A percentile compares a stretch with the other conserved stretches of the same genome.
Conservation (phyloP, 768 basidiomycete species). For the Russula earlei region DNA sequence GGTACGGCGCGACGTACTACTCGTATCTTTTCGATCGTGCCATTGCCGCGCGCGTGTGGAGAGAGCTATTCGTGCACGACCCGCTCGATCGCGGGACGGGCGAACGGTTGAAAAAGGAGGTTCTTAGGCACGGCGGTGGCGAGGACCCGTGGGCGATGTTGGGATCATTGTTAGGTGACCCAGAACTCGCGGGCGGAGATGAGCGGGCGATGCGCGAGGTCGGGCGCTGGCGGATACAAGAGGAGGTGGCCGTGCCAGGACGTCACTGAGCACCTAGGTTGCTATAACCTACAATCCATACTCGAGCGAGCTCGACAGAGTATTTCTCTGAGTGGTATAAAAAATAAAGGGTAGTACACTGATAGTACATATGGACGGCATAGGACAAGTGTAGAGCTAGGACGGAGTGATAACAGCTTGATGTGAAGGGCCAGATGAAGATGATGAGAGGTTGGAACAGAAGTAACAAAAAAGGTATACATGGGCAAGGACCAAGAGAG, state of each 20-base stretch:
- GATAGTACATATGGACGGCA: too few relatives aligned
- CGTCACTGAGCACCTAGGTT: slow-evolving; percentile 38
- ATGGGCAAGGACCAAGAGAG: too few relatives aligned
- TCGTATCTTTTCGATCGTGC: slow-evolving; percentile 95
- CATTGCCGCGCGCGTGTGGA: slow-evolving; percentile 90
- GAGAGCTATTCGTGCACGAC: slow-evolving; percentile 54
- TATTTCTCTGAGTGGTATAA: too few relatives aligned
- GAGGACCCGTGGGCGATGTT: slow-evolving; percentile 95
- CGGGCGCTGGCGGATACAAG: slow-evolving; percentile 80
- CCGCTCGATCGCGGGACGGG: slow-evolving; percentile 68
- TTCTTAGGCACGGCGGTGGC: slow-evolving; percentile 78
- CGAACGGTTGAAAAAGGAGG: slow-evolving; percentile 68
- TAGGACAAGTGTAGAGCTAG: too few relatives aligned
- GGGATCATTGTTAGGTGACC: slow-evolving; percentile 51
- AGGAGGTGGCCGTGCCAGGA: slow-evolving; percentile 51
- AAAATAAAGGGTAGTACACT: too few relatives aligned
- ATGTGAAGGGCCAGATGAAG: too few relatives aligned
- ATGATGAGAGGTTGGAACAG: too few relatives aligned
- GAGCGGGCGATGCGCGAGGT: slow-evolving; percentile 81
- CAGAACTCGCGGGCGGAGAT: slow-evolving; percentile 63
- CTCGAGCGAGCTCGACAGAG: too few relatives aligned
- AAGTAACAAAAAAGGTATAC: too few relatives aligned
- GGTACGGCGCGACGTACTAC: slow-evolving; percentile 97
- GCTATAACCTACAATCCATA: not conserved
- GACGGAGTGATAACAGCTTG: too few relatives aligned